Evolutionary conservation across 805 yeast species (phyloP), one percentile per base, ranked within the genome.

Genomic region (Lipomyces japonicus): DNA sequence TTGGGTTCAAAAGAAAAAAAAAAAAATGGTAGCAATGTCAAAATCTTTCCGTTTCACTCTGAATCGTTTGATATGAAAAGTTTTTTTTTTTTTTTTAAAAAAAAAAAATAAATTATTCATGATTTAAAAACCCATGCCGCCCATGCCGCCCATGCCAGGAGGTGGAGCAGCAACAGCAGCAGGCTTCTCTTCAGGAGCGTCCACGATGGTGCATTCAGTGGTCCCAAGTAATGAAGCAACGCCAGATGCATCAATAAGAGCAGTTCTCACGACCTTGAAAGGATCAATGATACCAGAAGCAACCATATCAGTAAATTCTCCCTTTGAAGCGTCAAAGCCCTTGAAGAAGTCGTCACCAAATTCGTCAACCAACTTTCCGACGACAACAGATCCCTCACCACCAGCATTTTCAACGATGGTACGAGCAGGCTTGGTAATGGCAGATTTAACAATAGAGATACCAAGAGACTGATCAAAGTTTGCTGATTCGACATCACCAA

Each of bases 211-310:
- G 71, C 96, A 95, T 75, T 93, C 98, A 58, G 98, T 91, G 52
- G 97, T 91, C 59, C 97, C 97, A 70, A 93, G 78, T 69, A 93
- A 77, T 26, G 96, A 88, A 42, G 98, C 97, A 57, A 93, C 97
- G 75, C 97, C 96, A 44, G 95, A 79, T 55, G 98, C 97, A 66
- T 93, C 97, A 50, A 87, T 87, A 65, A 93, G 77, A 56, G 97
- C 97, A 64, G 87, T 82, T 77, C 93, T 87, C 54, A 93, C 96
- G 61, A 91, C 97, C 80, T 89, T 91, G 80, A 91, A 88, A 62
- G 98, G 98, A 72, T 93, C 98, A 65, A 91, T 88, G 73, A 93
- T 91, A 78, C 98, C 98, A 53, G 93, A 83, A 60, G 87, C 87
- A 63, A 91, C 81, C 96, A 93, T 89, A 70, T 93, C 96, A 58